These are phyloP conservation scores for Xylaria sp. DNA, from an alignment of 2,329 filamentous ascomycete genomes.

Conservation along the genomic window DNA sequence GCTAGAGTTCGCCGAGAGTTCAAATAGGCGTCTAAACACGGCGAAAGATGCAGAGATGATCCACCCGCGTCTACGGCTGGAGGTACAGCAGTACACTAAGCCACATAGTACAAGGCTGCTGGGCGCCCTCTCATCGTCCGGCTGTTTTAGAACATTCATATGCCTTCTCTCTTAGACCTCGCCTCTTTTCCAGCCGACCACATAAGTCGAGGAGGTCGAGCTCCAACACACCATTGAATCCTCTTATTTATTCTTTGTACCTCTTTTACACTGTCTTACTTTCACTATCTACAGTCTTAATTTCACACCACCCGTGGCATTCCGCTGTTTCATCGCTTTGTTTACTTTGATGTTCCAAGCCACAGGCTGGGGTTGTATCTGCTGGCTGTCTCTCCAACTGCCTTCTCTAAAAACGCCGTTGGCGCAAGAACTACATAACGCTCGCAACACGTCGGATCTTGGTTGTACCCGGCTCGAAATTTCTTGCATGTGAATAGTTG, in stretches of 20 bases:
- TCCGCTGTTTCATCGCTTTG: conserved; percentile 30
- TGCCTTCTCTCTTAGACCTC: conserved; percentile 12
- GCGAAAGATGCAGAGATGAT: background rate
- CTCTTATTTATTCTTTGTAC: conserved; percentile 22
- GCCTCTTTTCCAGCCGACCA: background rate
- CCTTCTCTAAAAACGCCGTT: background rate
- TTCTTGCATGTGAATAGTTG: conserved; percentile 26
- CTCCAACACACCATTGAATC: conserved; percentile 10
- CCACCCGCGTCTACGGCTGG: no score
- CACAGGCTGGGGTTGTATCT: conserved; percentile 5
- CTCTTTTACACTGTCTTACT: conserved; percentile 12
- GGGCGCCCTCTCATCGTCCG: background rate
- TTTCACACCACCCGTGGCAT: conserved; percentile 18
- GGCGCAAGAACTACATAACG: conserved; percentile 1
- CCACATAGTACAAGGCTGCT: conserved; percentile 3
- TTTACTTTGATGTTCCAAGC: conserved; percentile 23
- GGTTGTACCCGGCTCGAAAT: conserved; percentile 12
- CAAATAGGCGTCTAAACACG: background rate
- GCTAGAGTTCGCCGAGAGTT: background rate
- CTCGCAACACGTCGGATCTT: conserved; percentile 11
- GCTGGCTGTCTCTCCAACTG: background rate
- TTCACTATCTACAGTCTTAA: conserved; percentile 26
- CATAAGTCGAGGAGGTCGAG: conserved; percentile 16
- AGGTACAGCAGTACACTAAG: background rate
- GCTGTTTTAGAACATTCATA: background rate